Conservation (phyloP, 2,329 filamentous ascomycete genomes). For the Scedosporium minutisporum region DNA sequence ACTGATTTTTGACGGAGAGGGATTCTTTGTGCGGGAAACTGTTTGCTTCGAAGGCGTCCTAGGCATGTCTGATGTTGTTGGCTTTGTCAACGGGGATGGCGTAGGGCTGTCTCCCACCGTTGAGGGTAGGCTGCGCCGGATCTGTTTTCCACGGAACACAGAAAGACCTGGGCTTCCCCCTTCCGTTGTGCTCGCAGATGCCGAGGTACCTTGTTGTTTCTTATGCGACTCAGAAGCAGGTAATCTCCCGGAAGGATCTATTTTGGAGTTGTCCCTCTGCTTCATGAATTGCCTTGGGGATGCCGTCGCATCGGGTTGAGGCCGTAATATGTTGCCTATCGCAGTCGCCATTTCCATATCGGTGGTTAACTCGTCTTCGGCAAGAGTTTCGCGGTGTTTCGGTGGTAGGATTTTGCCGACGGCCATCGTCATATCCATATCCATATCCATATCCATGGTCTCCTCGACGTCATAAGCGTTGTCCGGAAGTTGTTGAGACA, state of each 20-base stretch:
- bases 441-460: constrained; percentile 51
- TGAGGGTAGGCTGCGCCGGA: constrained; percentile 39
- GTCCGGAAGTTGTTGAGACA: not conserved
- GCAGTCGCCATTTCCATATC: constrained; percentile 61
- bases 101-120: constrained; percentile 8
- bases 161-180: constrained; percentile 47
- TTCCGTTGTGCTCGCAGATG: constrained; percentile 6
- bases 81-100: constrained; percentile 12
- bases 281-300: constrained; percentile 50
- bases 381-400: constrained; percentile 10
- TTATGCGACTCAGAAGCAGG: no score
- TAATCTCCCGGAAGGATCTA: not conserved
- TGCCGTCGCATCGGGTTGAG: constrained; percentile 26
- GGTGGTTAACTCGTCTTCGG: constrained; percentile 32
- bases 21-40: constrained; percentile 5
- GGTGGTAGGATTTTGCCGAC: constrained; percentile 43
- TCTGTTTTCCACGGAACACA: constrained; percentile 38
- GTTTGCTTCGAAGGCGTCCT: constrained; percentile 10
- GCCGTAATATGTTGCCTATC: constrained; percentile 50
- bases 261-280: constrained; percentile 42
- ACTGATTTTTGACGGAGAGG: not conserved
- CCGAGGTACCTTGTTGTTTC: constrained; percentile 18
- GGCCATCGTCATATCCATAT: constrained; percentile 55
- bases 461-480: constrained; percentile 22
- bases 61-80: constrained; percentile 8